phyloP scores from a whole-genome alignment of 345 rosid species.

The Clausena lansium region DNA sequence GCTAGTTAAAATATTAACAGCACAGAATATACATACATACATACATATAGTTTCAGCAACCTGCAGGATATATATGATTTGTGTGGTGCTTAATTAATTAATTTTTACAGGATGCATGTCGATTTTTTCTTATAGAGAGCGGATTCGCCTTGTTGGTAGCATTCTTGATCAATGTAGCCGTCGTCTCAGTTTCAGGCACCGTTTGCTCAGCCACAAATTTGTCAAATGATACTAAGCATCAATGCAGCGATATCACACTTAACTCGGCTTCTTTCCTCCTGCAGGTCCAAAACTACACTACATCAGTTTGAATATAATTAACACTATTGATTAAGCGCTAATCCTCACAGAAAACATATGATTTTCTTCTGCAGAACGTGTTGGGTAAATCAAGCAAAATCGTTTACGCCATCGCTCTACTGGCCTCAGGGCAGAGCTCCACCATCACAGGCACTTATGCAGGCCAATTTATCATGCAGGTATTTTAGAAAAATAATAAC shows the following conservation, averaged over 20 bases:
- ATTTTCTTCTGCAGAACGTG: slow-evolving; percentile 45
- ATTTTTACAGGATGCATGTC: slow-evolving; percentile 49
- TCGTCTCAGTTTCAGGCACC: slow-evolving; percentile 54
- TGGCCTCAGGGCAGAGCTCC: slow-evolving; percentile 77
- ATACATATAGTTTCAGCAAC: not conserved
- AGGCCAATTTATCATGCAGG: slow-evolving; percentile 73
- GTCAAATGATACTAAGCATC: slow-evolving; percentile 19
- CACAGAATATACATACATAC: not conserved
- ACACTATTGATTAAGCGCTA: not conserved
- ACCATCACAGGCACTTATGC: slow-evolving; percentile 72
- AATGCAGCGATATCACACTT: slow-evolving; percentile 52
- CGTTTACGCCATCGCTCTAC: slow-evolving; percentile 55
- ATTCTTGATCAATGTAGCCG: slow-evolving; percentile 55
- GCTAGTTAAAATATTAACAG: not conserved
- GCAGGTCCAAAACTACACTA: slow-evolving; percentile 25
- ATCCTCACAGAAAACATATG: not conserved
- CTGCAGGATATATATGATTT: not conserved
- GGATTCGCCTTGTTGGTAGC: slow-evolving; percentile 65
- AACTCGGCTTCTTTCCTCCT: slow-evolving; percentile 79
- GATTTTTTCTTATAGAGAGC: slow-evolving; percentile 59
- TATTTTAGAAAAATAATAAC: not conserved
- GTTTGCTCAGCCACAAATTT: slow-evolving; percentile 40
- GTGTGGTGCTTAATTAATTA: not conserved
- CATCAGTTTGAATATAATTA: not conserved
- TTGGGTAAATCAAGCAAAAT: slow-evolving; percentile 57